Evolutionary conservation across 2,329 filamentous ascomycete species (phyloP), one percentile per base, ranked within the genome.

Genomic region (Microdochium paspali): DNA sequence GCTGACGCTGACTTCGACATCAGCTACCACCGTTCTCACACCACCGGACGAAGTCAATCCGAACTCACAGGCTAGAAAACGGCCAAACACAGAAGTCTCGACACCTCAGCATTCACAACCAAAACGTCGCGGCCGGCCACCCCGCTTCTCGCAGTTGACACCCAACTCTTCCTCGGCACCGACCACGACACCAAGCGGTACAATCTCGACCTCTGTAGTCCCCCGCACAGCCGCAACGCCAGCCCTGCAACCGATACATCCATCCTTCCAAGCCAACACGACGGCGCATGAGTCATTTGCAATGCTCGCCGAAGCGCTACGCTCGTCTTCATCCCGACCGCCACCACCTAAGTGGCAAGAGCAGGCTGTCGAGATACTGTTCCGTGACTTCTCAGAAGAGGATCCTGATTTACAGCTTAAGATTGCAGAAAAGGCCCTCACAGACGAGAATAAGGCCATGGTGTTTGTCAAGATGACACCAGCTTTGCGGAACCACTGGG

Each of bases 381-480:
- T 81, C 60, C 67, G 69, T 26, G 77, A 81, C 50, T 81, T 81
- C 56, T 62, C 69, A 13, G 69, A 73, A 44, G 77, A 80, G 53
- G 76, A 80, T 49, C 65, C 74, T 50, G 77, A 81, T 53, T 57
- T 81, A 48, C 77, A 80, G 64, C 65, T 81, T 32, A 77, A 75
- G 59, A 76, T 81, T 28, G 76, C 76, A 0, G 77, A 81, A 58
- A 76, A 76, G 51, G 71, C 76, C 1, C 65, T 81, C 24, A 71
- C 74, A n/a, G 74, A 80, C 53, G 73, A 79, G 52, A 75, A 73
- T 56, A 80, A 78, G 57, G 78, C 77, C 25, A 74, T 80, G 68
- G 70, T 80, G 39, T 82, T 80, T 53, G 79, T 76, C 65, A 80
- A 80, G 63, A 80, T 80, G 75, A 72, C 76, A 0, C 61, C 67